Evolutionary conservation across 1,139 yeast genomes (phyloP), one percentile per base, ranked within the genome.

Genomic region (Kluyveromyces marxianus): DNA sequence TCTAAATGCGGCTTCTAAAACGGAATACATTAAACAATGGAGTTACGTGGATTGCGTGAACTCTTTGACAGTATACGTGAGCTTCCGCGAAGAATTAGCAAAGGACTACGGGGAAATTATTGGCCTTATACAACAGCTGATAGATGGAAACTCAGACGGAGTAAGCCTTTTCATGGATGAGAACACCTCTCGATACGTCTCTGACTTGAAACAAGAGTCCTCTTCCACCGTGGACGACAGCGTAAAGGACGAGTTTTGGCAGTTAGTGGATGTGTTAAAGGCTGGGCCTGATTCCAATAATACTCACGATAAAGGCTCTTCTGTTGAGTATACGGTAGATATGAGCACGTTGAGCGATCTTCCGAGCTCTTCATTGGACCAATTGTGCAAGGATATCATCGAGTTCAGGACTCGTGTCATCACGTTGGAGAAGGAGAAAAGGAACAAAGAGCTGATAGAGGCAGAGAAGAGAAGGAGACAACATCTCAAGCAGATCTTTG

Each of bases 371-470:
- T 69, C 78, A 67, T 66, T 78, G 41, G 82, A 79, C n/a, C 71
- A 69, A 33, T 75, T 83, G 33, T 75, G 74, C 38, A 72, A 73
- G 48, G 83, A 80, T 51, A 77, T 83, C 46, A 69, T 80, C 43
- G 76, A 74, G 51, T 83, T 83, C 58, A 67, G 92, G 55, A 71
- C 83, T 7, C 74, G 74, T 44, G 85, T 82, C 31, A 62, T 81
- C 45, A 73, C 72, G 34, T 67, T 77, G 32, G 90, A 83, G 52
- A 72, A 73, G 50, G 74, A 74, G 41, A 77, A 77, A 45, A 69
- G 83, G 39, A 74, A 72, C 44, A 69, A 70, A 47, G 82, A 79
- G 53, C 62, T 71, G 8, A 68, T 73, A 37, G 69, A 66, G 33
- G 90, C 82, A 54, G 68, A 79, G 45, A 68, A 65, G 40, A 72